Conservation (phyloP, 176 grass and related monocot genomes). For the Chloris gayana region DNA sequence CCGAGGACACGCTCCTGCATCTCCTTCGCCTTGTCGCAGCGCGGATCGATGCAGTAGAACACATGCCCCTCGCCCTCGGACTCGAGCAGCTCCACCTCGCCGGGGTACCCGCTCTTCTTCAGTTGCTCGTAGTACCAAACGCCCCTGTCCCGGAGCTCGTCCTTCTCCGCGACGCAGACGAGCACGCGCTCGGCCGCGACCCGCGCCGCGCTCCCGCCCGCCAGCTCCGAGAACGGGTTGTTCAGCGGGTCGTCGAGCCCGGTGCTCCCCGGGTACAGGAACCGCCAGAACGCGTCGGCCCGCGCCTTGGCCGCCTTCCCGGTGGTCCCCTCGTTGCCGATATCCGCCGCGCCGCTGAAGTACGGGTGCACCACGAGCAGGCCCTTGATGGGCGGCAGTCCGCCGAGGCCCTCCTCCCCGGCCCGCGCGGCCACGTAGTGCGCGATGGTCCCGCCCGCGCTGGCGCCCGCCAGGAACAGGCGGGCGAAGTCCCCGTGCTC, state of each 20-base stretch:
- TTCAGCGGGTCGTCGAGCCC: conserved; percentile 69
- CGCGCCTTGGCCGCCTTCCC: conserved; percentile 47
- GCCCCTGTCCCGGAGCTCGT: conserved; percentile 70
- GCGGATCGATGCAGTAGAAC: conserved; percentile 59
- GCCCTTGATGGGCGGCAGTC: conserved; percentile 49
- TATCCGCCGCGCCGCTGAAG: conserved; percentile 66
- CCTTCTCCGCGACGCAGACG: conserved; percentile 78
- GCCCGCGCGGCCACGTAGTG: conserved; percentile 64
- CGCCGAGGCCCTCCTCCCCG: conserved; percentile 23
- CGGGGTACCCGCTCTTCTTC: conserved; percentile 56
- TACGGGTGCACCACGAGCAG: conserved; percentile 67
- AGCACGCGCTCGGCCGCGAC: conserved; percentile 61
- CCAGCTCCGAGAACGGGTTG: conserved; percentile 72
- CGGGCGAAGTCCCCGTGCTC: conserved; percentile 60
- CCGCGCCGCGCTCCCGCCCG: conserved; percentile 48
- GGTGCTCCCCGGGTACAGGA: conserved; percentile 57
- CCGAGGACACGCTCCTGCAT: conserved; percentile 48
- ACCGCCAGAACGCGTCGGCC: conserved; percentile 59
- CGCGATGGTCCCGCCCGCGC: conserved; percentile 70
- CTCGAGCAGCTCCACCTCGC: conserved; percentile 66
- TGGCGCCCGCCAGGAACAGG: conserved; percentile 62
- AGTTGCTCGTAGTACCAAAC: conserved; percentile 75
- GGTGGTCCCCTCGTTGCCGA: conserved; percentile 49
- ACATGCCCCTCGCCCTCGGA: conserved; percentile 59
- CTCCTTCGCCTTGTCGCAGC: conserved; percentile 43